phyloP scores from a whole-genome alignment of 2,329 filamentous ascomycete species.

The Talaromyces albobiverticillius region DNA sequence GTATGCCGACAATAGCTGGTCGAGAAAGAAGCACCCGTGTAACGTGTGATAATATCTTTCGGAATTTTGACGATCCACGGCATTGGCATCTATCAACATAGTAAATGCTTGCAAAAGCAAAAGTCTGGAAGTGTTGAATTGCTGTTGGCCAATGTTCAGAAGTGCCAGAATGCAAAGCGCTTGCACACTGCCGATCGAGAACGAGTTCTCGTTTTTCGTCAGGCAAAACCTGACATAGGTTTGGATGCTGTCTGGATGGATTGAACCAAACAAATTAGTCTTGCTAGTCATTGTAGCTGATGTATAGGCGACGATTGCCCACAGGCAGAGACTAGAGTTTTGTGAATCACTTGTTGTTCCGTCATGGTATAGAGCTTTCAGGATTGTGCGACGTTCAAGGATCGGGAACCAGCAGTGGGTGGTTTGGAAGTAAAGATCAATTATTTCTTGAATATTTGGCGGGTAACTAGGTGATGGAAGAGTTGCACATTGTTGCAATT shows the following conservation, averaged over 20 bases:
- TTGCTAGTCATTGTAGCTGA: slow-evolving; percentile 26
- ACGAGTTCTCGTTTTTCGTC: slow-evolving; percentile 39
- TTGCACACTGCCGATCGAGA: slow-evolving; percentile 53
- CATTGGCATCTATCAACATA: slow-evolving; percentile 45
- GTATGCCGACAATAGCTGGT: slow-evolving; percentile 33
- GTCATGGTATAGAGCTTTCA: slow-evolving; percentile 47
- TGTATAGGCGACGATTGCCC: slow-evolving; percentile 59
- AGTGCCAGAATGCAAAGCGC: slow-evolving; percentile 60
- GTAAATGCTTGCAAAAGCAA: slow-evolving; percentile 64
- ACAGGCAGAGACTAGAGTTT: slow-evolving; percentile 36
- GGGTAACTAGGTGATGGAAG: slow-evolving; percentile 50
- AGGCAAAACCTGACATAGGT: slow-evolving; percentile 53
- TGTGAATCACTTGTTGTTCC: slow-evolving; percentile 42
- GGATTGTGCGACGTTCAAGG: slow-evolving; percentile 62
- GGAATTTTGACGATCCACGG: slow-evolving; percentile 18
- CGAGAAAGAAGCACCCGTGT: slow-evolving; percentile 20
- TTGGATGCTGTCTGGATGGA: slow-evolving; percentile 47
- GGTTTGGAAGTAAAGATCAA: slow-evolving; percentile 73
- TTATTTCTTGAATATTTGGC: slow-evolving; percentile 49
- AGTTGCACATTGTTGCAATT: slow-evolving; percentile 29
- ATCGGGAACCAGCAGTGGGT: slow-evolving; percentile 76
- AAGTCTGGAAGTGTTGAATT: slow-evolving; percentile 61
- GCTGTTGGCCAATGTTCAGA: slow-evolving; percentile 59
- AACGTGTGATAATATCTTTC: slow-evolving; percentile 23
- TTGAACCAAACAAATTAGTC: background rate